Evolutionary conservation across 106 monocot species (phyloP).

Genomic region (Posidonia australis): DNA sequence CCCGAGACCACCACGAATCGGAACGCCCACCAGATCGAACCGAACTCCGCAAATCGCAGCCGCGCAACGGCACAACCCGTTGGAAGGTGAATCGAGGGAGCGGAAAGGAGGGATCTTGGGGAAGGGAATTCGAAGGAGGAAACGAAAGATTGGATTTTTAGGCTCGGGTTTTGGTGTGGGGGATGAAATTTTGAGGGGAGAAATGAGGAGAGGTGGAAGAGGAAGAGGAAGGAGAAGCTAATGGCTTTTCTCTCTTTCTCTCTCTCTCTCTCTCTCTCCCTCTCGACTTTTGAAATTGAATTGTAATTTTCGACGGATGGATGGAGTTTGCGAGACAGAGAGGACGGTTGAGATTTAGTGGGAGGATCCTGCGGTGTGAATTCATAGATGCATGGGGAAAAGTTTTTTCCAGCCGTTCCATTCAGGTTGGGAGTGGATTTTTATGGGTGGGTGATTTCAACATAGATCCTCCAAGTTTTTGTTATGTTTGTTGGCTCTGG

Average conservation of each 20-base stretch:
- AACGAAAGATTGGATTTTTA: not conserved
- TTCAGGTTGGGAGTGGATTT: constrained; percentile 1
- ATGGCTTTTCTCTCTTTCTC: constrained; percentile 4
- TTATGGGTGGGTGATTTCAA: not conserved
- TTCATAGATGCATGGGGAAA: constrained; percentile 14
- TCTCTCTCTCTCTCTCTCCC: constrained; percentile 18
- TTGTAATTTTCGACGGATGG: constrained; percentile 34
- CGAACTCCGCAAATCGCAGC: not conserved
- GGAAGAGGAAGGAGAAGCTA: not conserved
- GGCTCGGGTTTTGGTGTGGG: not conserved
- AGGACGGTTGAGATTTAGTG: constrained; percentile 11
- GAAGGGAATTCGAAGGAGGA: too few species aligned
- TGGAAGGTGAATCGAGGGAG: not conserved
- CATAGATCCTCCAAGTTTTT: not conserved
- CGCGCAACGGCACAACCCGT: too few species aligned
- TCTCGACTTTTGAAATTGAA: constrained; percentile 43
- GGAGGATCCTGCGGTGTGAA: constrained; percentile 20
- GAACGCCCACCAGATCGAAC: not conserved
- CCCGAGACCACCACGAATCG: not conserved
- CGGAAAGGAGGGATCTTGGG: not conserved
- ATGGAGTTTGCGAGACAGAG: not conserved
- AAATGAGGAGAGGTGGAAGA: not conserved
- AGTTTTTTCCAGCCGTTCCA: constrained; percentile 8
- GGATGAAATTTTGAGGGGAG: not conserved
- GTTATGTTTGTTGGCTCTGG: too few species aligned